A percentile compares a stretch with the other conserved stretches of the same genome.
Conservation (phyloP, 495 filamentous ascomycete genomes). For the Terfezia claveryi region DNA sequence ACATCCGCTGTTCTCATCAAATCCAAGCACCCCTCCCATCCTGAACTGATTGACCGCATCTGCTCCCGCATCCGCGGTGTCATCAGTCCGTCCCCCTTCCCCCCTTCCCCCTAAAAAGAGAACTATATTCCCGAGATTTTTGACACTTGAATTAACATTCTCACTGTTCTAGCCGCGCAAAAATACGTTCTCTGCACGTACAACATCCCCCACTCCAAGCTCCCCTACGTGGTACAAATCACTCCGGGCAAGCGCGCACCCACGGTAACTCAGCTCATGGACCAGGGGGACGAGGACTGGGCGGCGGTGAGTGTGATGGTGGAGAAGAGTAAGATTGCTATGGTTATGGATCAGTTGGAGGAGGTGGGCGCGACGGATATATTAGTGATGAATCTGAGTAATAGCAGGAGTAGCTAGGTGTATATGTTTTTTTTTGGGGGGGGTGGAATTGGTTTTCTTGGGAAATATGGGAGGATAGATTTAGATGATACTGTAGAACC, state of each 20-base stretch:
- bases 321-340: slow-evolving; percentile 66
- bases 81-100: slow-evolving; percentile 38
- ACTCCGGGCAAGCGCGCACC: slow-evolving; percentile 91
- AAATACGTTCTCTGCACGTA: slow-evolving; percentile 90
- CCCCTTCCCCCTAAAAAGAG: slow-evolving; percentile 2
- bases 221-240: slow-evolving; percentile 47
- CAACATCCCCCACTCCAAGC: slow-evolving; percentile 52
- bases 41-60: slow-evolving; percentile 55
- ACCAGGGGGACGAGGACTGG: slow-evolving; percentile 46
- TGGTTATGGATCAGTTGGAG: slow-evolving; percentile 74
- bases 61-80: slow-evolving; percentile 68
- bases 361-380: slow-evolving; percentile 70
- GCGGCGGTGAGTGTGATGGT: slow-evolving; percentile 90
- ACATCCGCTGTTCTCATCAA: slow-evolving; percentile 79
- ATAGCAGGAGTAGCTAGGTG: slow-evolving; percentile 34
- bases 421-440: no score
- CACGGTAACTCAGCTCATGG: slow-evolving; percentile 63
- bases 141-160: neutral
- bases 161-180: slow-evolving; percentile 44
- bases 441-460: no score
- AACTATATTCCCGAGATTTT: neutral
- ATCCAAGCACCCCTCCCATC: slow-evolving; percentile 65
- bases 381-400: slow-evolving; percentile 66
- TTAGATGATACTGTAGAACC: no score
- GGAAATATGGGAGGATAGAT: no score